Evolutionary conservation across 2,329 filamentous ascomycete species (phyloP).

Genomic region (Onygena corvina): DNA sequence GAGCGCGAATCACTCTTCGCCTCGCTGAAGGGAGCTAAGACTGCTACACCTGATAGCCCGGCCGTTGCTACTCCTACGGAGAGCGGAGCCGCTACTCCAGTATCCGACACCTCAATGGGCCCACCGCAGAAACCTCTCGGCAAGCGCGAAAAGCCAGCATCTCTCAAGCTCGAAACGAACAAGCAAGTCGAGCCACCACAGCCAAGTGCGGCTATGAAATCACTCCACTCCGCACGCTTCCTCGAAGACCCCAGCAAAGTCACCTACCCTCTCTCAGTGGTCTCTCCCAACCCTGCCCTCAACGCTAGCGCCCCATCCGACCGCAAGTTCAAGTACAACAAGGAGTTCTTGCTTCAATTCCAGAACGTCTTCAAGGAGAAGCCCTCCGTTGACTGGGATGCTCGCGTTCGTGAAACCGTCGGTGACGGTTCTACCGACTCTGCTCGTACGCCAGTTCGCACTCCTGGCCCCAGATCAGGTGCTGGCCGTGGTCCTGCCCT

Average conservation of each 20-base stretch:
- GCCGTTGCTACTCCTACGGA: constrained; percentile 29
- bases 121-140: constrained; percentile 44
- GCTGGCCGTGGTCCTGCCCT: constrained; percentile 19
- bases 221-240: constrained; percentile 82
- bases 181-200: constrained; percentile 83
- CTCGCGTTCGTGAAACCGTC: constrained; percentile 71
- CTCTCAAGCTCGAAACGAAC: constrained; percentile 77
- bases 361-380: constrained; percentile 94
- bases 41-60: constrained; percentile 24
- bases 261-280: constrained; percentile 71
- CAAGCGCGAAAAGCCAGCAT: constrained; percentile 67
- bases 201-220: constrained; percentile 85
- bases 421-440: constrained; percentile 57
- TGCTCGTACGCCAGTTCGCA: constrained; percentile 38
- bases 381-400: constrained; percentile 84
- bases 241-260: constrained; percentile 66
- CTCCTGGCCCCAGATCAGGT: constrained; percentile 13
- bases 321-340: constrained; percentile 88
- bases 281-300: constrained; percentile 80
- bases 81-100: constrained; percentile 37
- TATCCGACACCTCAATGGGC: constrained; percentile 34
- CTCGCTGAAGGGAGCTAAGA: constrained; percentile 34
- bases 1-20: constrained; percentile 30
- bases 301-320: constrained; percentile 61
- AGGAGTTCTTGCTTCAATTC: constrained; percentile 91